phyloP scores from a whole-genome alignment of 2,329 filamentous ascomycete genomes.

The Colletotrichum cuscutae region DNA sequence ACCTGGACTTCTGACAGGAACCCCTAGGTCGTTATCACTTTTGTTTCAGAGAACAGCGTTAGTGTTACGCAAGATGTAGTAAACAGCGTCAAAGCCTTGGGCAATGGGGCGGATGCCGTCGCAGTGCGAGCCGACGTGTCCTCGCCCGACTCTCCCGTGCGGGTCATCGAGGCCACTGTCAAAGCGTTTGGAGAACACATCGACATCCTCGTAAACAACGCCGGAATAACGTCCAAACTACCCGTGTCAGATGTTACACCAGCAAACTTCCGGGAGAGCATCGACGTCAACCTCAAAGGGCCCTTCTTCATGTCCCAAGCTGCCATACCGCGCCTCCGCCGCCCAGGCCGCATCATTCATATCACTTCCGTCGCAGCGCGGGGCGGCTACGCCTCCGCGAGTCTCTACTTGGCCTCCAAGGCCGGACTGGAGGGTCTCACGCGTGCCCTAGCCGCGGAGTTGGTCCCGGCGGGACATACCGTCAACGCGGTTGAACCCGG shows the following conservation, averaged over 20 bases:
- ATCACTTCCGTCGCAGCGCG: conserved; percentile 20
- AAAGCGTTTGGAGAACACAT: neutral
- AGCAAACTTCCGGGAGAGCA: neutral
- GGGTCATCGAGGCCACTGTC: neutral
- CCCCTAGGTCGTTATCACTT: neutral
- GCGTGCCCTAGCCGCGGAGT: conserved; percentile 7
- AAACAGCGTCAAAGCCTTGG: neutral
- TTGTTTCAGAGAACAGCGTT: neutral
- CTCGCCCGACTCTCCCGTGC: neutral
- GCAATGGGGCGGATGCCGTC: neutral
- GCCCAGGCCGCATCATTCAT: conserved; percentile 19
- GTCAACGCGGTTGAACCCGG: conserved; percentile 20
- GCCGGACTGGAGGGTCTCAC: conserved; percentile 21
- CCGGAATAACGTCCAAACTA: conserved; percentile 1
- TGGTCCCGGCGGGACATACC: conserved; percentile 16
- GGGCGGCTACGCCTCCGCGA: neutral
- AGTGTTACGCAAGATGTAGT: neutral
- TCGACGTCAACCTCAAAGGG: conserved; percentile 11
- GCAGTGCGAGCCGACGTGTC: neutral
- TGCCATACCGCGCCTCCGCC: neutral
- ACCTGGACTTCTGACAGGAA: neutral
- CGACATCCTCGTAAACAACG: conserved; percentile 30
- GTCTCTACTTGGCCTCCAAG: conserved; percentile 10
- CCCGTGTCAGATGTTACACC: neutral
- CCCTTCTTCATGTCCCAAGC: conserved; percentile 21